Conservation (phyloP, 495 filamentous ascomycete genomes). For the Hypoxylon trugodes region DNA sequence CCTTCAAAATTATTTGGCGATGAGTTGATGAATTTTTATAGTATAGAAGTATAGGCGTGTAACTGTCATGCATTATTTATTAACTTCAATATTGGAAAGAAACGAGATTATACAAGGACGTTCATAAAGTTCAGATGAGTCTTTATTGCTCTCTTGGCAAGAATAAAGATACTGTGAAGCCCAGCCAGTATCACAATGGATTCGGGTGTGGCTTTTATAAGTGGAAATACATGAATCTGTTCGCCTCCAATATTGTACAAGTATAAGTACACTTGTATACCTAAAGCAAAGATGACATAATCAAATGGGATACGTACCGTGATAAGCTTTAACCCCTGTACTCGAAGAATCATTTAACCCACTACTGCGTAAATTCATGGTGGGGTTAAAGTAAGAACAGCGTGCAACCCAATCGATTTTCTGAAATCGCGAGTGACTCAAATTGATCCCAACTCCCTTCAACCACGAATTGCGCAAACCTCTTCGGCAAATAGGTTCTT, state of each 20-base stretch:
- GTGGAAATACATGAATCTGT: not conserved
- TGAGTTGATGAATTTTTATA: too few relatives aligned
- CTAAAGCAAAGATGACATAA: not conserved
- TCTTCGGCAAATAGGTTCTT: constrained; percentile 23
- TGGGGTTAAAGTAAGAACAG: constrained; percentile 29
- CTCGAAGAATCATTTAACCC: not conserved
- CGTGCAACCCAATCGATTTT: constrained; percentile 30
- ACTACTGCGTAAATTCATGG: constrained; percentile 25
- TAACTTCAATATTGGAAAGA: too few relatives aligned
- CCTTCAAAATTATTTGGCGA: too few relatives aligned
- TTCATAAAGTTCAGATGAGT: too few relatives aligned
- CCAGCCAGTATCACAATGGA: too few relatives aligned
- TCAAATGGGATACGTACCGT: not conserved
- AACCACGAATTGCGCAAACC: constrained; percentile 23
- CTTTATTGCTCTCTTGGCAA: too few relatives aligned
- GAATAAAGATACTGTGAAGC: too few relatives aligned
- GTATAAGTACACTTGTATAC: not conserved
- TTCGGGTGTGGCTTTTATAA: too few relatives aligned
- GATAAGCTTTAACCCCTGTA: not conserved
- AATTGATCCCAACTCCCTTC: constrained; percentile 3
- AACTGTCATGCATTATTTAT: too few relatives aligned
- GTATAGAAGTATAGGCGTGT: too few relatives aligned
- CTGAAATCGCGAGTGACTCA: constrained; percentile 32
- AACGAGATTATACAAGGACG: too few relatives aligned
- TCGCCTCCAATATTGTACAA: not conserved